These are phyloP conservation scores for Boletus vermiculosoides DNA, from an alignment of 768 basidiomycete species.

Conservation along the genomic window DNA sequence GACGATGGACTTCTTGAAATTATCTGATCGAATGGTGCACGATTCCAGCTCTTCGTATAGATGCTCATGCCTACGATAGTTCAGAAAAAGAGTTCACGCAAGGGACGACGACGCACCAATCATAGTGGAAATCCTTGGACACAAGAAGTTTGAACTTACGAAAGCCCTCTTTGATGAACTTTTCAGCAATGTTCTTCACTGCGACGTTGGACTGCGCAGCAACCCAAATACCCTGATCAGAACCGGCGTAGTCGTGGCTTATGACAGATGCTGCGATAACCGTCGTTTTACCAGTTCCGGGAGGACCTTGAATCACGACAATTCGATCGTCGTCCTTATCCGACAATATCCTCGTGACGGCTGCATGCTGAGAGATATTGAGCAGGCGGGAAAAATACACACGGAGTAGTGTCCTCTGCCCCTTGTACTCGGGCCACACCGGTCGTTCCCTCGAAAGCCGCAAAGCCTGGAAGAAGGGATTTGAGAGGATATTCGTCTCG, in stretches of 20 bases:
- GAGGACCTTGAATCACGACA: constrained; percentile 36
- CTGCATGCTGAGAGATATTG: constrained; percentile 29
- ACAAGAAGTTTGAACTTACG: constrained; percentile 41
- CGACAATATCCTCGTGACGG: constrained; percentile 34
- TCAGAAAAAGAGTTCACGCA: not conserved
- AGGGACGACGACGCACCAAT: constrained; percentile 36
- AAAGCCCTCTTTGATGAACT: constrained; percentile 35
- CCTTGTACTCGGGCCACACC: constrained; percentile 14
- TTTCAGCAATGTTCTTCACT: constrained; percentile 54
- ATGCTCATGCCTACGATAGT: constrained; percentile 46
- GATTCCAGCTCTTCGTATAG: constrained; percentile 38
- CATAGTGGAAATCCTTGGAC: constrained; percentile 45
- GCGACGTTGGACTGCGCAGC: constrained; percentile 51
- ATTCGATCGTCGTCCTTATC: constrained; percentile 19
- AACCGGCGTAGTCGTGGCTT: constrained; percentile 17
- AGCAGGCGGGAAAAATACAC: constrained; percentile 7
- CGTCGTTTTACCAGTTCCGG: constrained; percentile 45
- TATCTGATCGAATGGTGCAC: constrained; percentile 39
- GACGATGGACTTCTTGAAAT: constrained; percentile 17
- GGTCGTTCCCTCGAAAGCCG: constrained; percentile 24
- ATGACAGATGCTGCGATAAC: constrained; percentile 40
- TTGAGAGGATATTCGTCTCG: constrained; percentile 11
- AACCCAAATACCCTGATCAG: constrained; percentile 35
- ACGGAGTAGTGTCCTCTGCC: not conserved
- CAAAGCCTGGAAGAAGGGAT: constrained; percentile 29